Evolutionary conservation across 331 rosid genomes (phyloP), one percentile per base, ranked within the genome.

Genomic region (Malus hybrid): DNA sequence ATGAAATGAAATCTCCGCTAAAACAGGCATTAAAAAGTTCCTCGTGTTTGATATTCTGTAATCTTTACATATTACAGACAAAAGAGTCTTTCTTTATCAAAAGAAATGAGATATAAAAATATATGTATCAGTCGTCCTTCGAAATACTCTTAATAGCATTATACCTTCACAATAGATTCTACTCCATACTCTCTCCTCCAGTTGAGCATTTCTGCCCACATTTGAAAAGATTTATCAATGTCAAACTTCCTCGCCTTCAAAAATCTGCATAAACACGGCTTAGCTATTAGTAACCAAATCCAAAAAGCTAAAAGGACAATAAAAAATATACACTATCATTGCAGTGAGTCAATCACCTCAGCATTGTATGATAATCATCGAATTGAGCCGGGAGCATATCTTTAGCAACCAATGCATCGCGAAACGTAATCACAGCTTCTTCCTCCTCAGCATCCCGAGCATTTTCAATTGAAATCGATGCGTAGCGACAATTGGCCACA

Each of bases 141-240:
- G 32, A 6, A 39, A 57, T 15, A n/a, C 27, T 31, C 33, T 29
- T 56, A 36, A 36, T 61, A 54, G 59, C 36, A 78, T 4, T 36
- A 68, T 84, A 94, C 99, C 99, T 89, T 86, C 16, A 87, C 72
- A 75, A 94, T 87, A 67, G 91, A 85, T 75, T 94, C 97, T 72
- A 79, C 90, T 73, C 91, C 88, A 42, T 62, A 77, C 57, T 84
- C 93, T 85, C 84, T 88, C 86, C 99, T 92, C 97, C 99, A 94
- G 64, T 76, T 88, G 67, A 94, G 93, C 99, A 92, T 94, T 70
- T 92, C 97, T 19, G 62, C 85, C 97, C 97, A 94, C 99, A 94
- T 92, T 64, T 92, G 86, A 39, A 90, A 77, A 60, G 97, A 78
- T 85, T 89, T 94, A 73, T 94, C 97, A 27, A 89, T 67, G 87